Base-by-base conservation (phyloP, 1,139 yeast genomes). In the Nakaseomyces sp. region DNA sequence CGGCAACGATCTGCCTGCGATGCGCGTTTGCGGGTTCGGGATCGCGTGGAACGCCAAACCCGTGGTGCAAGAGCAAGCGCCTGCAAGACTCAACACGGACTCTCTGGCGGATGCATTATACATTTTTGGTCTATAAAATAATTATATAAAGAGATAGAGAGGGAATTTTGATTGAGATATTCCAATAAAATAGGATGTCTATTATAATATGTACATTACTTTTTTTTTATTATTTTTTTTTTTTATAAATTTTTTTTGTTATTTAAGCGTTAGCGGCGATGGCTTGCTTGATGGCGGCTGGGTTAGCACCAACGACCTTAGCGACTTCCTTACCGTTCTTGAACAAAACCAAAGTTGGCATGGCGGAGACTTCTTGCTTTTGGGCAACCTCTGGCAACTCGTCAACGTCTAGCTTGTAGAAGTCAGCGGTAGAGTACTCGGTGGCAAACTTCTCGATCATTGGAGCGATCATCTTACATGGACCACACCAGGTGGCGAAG, bases 31-130 rank as follows among this genome's bases (percentile, higher is more conserved):
- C 1, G 97, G 98, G 0, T 85, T 79, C 62, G 98, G 98, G 16
- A 73, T 93, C 47, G 98, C 98, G 0, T 93, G 96, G 93, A 84
- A 88, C 61, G 98, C 98, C 15, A 93, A 93, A 63, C 96, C 97
- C 26, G 78, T 73, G 50, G 98, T 93, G 3, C 96, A 87, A 61
- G 57, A 65, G 46, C 66, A 69, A 53, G 98, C 98, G 0, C 96
- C 96, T 9, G 72, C 86, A 38, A 73, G 85, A 51, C 71, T 93
- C 54, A 91, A 91, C 62, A 72, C 89, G 0, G 69, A 73, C 22
- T 71, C 82, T 4, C 72, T 91, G 58, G 69, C 69, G 47, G 95
- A 88, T 60, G 74, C 84, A 5, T 70, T 87, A 57, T 89, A 87
- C 65, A 79, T 91, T 17, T 67, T 89, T 65, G 96, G 97, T 82